Evolutionary conservation across 768 basidiomycete species (phyloP).

Genomic region (Termitomyces sp.): DNA sequence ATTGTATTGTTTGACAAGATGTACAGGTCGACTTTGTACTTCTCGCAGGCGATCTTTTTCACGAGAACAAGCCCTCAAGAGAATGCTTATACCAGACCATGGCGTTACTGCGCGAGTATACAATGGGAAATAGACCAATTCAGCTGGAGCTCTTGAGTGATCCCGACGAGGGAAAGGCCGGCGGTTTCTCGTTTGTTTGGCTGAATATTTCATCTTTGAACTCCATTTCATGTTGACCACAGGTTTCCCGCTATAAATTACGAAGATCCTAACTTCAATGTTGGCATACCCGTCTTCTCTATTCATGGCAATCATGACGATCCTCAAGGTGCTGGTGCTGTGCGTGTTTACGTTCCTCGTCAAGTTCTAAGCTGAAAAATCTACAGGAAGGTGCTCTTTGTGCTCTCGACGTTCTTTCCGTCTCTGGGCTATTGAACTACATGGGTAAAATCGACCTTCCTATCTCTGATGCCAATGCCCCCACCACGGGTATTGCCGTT

Average conservation of each 20-base stretch:
- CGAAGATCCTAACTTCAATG: constrained; percentile 93
- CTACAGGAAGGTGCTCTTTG: constrained; percentile 91
- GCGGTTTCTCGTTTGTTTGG: constrained; percentile 71
- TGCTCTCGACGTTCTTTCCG: constrained; percentile 92
- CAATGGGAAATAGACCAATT: constrained; percentile 85
- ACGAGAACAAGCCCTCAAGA: constrained; percentile 93
- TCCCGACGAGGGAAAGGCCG: constrained; percentile 84
- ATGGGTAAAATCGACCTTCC: constrained; percentile 96
- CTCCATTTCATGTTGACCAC: neutral
- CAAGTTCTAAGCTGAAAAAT: neutral
- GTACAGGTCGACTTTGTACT: constrained; percentile 91
- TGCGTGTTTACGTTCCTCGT: constrained; percentile 32
- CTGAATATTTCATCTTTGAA: neutral
- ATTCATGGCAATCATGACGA: constrained; percentile 99
- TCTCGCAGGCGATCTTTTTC: constrained; percentile 94
- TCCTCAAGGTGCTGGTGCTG: constrained; percentile 92
- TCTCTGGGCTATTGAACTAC: constrained; percentile 92
- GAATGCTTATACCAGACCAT: constrained; percentile 88
- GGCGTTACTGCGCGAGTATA: constrained; percentile 87
- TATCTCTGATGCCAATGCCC: constrained; percentile 61
- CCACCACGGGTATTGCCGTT: constrained; percentile 76
- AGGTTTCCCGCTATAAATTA: constrained; percentile 98
- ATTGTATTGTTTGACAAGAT: constrained; percentile 4
- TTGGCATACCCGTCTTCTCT: constrained; percentile 96
- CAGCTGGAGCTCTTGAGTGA: constrained; percentile 89